Percentiles rank a stretch among this genome's conserved stretches.
Evolutionary conservation across 2,329 filamentous ascomycete genomes (phyloP).

Genomic region (Chaetomiaceae sp.): DNA sequence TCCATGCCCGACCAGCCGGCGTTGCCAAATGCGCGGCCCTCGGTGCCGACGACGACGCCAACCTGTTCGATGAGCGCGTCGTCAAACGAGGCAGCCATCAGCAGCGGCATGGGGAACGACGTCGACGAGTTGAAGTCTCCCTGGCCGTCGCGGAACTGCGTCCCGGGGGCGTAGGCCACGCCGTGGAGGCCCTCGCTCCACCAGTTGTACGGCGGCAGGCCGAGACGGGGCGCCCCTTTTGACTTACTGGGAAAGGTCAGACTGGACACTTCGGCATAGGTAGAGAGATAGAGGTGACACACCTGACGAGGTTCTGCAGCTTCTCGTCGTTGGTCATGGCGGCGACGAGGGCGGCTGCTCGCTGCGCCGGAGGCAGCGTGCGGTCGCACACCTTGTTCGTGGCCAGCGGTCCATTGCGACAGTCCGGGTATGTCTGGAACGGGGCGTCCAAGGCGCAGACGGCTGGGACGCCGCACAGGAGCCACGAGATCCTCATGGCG

Average conservation of each 20-base stretch:
- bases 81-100: slow-evolving; percentile 61
- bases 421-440: slow-evolving; percentile 25
- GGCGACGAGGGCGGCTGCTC: slow-evolving; percentile 16
- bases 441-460: slow-evolving; percentile 3
- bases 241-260: background rate
- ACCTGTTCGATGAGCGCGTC: slow-evolving; percentile 56
- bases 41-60: slow-evolving; percentile 51
- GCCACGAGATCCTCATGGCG: slow-evolving; percentile 11
- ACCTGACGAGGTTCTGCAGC: slow-evolving; percentile 15
- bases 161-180: slow-evolving; percentile 47
- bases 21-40: slow-evolving; percentile 62
- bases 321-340: slow-evolving; percentile 17
- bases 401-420: slow-evolving; percentile 28
- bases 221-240: slow-evolving; percentile 38
- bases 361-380: slow-evolving; percentile 15
- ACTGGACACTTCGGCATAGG: background rate
- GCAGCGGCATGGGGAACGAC: slow-evolving; percentile 60
- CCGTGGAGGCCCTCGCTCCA: slow-evolving; percentile 58
- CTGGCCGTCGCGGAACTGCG: slow-evolving; percentile 40
- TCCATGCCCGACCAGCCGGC: slow-evolving; percentile 50
- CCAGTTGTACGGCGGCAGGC: slow-evolving; percentile 53
- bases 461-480: slow-evolving; percentile 1
- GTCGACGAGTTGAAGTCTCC: slow-evolving; percentile 57
- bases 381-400: slow-evolving; percentile 43
- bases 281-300: background rate